Base-by-base conservation (phyloP, 306 rosid species). In the Cucurbita argyrosperma region DNA sequence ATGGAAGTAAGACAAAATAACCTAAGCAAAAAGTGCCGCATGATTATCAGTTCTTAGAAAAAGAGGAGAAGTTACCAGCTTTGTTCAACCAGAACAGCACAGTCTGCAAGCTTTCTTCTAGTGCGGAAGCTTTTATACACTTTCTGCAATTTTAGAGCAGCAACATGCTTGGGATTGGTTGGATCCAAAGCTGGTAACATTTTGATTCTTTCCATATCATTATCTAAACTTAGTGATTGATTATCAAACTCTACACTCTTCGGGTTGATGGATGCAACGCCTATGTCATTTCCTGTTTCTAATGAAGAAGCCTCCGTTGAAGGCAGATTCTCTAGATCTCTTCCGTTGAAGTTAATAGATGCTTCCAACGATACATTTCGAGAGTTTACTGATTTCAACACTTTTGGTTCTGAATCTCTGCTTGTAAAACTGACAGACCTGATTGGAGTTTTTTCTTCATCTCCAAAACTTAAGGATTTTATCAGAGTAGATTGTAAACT, bases 111-210 rank as follows among this genome's bases (percentile, higher is more conserved):
- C 88, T 91, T 95, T 80, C 99, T 79, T 79, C 99, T 87, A 1
- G 97, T 95, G 3, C 99, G 92, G 59, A 95, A 95, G 83, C 99
- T 95, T 89, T 95, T 95, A 82, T 95, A 95, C 12, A 95, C 99
- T 81, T 95, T 95, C 84, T 95, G 99, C 82, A 95, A 87, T 69
- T 95, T 95, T 56, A 89, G 69, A 1, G 99, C 99, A 3, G 99
- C 99, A 83, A 64, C 84, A 80, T 95, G 91, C 82, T 89, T 85
- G 69, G 96, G 96, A 59, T 76, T 84, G 70, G 15, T 71, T 30
- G 96, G 89, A 84, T 89, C 88, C 79, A 82, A 51, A 77, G 80
- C 74, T 40, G 83, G 90, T 5, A 81, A 43, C 5, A 76, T 62
- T 76, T 76, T 84, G 71, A 82, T 21, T 74, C 50, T 80, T 56